Evolutionary conservation across 2,329 filamentous ascomycete genomes (phyloP).

Genomic region (Decorospora gaudefroyi): DNA sequence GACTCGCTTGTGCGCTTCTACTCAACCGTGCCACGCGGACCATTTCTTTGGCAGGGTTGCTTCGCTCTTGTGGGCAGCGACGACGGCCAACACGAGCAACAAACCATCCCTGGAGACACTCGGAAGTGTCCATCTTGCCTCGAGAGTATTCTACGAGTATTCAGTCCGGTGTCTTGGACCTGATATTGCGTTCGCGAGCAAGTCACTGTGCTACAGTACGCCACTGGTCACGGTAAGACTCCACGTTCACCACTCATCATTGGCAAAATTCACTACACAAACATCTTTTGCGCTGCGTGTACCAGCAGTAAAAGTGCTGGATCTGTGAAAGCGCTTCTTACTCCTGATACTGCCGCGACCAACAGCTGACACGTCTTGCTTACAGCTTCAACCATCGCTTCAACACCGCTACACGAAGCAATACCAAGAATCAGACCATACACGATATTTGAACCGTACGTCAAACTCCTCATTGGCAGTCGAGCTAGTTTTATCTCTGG

Average conservation of each 20-base stretch:
- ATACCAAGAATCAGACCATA: not conserved
- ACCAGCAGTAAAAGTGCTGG: not conserved
- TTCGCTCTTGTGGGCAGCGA: slow-evolving; percentile 23
- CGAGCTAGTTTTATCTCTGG: not conserved
- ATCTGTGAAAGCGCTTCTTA: not conserved
- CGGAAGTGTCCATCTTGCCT: not conserved
- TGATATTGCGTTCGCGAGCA: slow-evolving; percentile 22
- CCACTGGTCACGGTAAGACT: slow-evolving; percentile 29
- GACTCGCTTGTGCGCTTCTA: slow-evolving; percentile 2
- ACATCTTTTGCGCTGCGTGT: not conserved
- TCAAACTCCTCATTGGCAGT: not conserved
- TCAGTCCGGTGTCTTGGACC: slow-evolving; percentile 19
- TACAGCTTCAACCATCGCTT: slow-evolving; percentile 14
- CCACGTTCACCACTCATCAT: slow-evolving; percentile 14
- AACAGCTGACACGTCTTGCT: slow-evolving; percentile 25
- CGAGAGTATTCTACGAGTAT: slow-evolving; percentile 19
- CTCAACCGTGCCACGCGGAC: slow-evolving; percentile 31
- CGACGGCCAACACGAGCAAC: slow-evolving; percentile 14
- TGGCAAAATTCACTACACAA: not conserved
- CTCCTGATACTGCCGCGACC: slow-evolving; percentile 9
- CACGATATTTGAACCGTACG: slow-evolving; percentile 17
- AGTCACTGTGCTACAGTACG: slow-evolving; percentile 27
- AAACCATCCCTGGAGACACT: slow-evolving; percentile 1
- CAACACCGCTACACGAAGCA: not conserved
- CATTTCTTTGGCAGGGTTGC: slow-evolving; percentile 38